Evolutionary conservation across 495 filamentous ascomycete species (phyloP), one percentile per base, ranked within the genome.

Genomic region (Penicillium psychrofluorescens): DNA sequence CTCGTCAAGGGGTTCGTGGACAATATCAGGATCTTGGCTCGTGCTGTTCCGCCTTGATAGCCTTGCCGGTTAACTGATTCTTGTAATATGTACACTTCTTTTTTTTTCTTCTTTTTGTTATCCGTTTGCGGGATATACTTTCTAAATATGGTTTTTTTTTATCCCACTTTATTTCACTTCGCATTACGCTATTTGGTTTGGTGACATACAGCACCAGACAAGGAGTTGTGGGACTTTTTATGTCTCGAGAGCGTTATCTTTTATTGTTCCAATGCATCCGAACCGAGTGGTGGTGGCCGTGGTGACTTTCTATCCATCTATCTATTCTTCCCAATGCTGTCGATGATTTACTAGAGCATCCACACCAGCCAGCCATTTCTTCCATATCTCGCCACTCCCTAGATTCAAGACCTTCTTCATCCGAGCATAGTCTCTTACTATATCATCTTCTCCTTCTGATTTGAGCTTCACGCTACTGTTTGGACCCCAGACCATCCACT

Each of bases 1-100:
- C 55, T 95, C 9, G 76, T 95, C 6, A 83, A 85, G 45, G 89
- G 88, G 0, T 83, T 95, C 43, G 67, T 95, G 53, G 84, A 95
- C 62, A 95, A 96, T 59, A 78, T 94, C 28, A 70, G 84, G 31
- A 59, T 86, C 1, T 58, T 91, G 46, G 79, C 80, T n/a, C 66
- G 79, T 41, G 56, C 65, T 29, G 68, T 73, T 12, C 68, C 68
- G 14, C 53, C 62, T 34, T 67, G 49, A 63, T 50, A 16, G 38
- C 32, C 46, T 49, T 43, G 47, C 31, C 36, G 35, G 15, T 34
- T 43, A 13, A 6, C 45, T 38, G 35, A 49, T 32, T 55, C 51
- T 37, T 55, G 42, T 51, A 58, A 39, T 40, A 58, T 55, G 37
- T 55, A 57, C 51, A 36, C 31, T 56, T n/a, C 35, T 22, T 6